Base-by-base conservation (phyloP, 495 filamentous ascomycete species). In the Podospora comata region DNA sequence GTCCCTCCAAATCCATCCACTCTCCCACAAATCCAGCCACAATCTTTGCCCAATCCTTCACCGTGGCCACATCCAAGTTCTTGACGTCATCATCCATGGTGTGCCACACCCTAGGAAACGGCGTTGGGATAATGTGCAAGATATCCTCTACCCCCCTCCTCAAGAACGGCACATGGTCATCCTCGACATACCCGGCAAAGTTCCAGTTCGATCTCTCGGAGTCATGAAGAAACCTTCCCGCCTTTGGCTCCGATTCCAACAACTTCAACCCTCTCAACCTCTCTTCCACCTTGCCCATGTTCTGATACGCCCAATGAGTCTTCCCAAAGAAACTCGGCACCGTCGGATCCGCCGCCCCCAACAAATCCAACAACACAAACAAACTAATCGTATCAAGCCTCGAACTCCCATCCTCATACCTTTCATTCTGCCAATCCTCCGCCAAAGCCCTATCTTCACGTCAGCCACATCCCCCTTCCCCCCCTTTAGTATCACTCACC, bases 81-180 rank as follows among this genome's bases (percentile, higher is more conserved):
- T 88, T 89, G 1, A 86, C 95, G 73, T 97, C 91, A 76, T 99
- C 95, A 0, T 89, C 79, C 74, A 90, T 86, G 4, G 81, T 88
- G 77, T 99, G 95, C 95, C 95, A 99, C 5, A 96, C 92, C 0
- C 64, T 28, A 13, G 95, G 95, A 72, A 98, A 98, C 1, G 88
- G 87, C 11, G 80, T 85, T 6, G 94, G 90, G 39, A 99, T 97
- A 15, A 97, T 68, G 79, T 99, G 95, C 57, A 99, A 74, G 4
- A 97, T 81, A 59, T 58, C 55, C 20, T 96, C 90, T 0, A 99
- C 94, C 1, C 95, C 95, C 13, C 92, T 83, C 11, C 80, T 81
- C 78, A 97, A 81, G 70, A 99, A 99, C 3, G 95, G 95, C 1
- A 96, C 72, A 75, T 99, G 95, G 72, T 99, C 95, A 75, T 99